Percentiles rank a stretch among this genome's conserved stretches.
Evolutionary conservation across 495 filamentous ascomycete species (phyloP).

Genomic region (Podospora comata): DNA sequence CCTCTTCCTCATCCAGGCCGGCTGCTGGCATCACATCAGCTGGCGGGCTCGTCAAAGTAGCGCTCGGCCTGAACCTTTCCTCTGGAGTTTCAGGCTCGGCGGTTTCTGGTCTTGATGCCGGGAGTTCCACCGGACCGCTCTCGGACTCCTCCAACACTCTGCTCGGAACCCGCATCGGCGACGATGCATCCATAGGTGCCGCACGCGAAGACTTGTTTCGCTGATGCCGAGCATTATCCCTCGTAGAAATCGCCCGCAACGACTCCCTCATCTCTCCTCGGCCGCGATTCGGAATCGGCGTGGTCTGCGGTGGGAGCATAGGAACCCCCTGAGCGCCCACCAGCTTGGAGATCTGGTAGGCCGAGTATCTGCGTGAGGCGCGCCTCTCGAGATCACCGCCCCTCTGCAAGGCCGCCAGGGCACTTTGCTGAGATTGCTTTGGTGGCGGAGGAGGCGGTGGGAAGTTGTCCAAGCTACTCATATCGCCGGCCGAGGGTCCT

Average conservation of each 20-base stretch:
- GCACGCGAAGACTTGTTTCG: constrained; percentile 48
- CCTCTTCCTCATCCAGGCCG: constrained; percentile 32
- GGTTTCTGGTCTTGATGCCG: constrained; percentile 40
- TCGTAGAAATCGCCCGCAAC: constrained; percentile 81
- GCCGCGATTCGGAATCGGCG: constrained; percentile 83
- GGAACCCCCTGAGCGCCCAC: constrained; percentile 80
- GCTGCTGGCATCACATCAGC: constrained; percentile 38
- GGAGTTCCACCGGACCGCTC: constrained; percentile 39
- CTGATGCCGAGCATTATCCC: constrained; percentile 65
- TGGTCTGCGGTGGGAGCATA: constrained; percentile 80
- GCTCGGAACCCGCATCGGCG: constrained; percentile 58
- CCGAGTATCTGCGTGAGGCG: constrained; percentile 88
- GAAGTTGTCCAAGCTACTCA: constrained; percentile 51
- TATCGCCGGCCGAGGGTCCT: constrained; percentile 36
- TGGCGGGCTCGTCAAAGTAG: constrained; percentile 51
- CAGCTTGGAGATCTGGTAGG: constrained; percentile 93
- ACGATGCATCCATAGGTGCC: constrained; percentile 47
- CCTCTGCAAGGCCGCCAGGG: constrained; percentile 82
- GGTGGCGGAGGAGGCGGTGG: constrained; percentile 72
- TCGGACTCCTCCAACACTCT: constrained; percentile 64
- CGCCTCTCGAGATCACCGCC: constrained; percentile 90
- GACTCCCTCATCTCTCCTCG: constrained; percentile 80
- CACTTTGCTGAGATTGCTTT: constrained; percentile 81
- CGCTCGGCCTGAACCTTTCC: constrained; percentile 54
- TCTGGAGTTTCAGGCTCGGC: constrained; percentile 56